Conservation (phyloP, 192 early-diverging fungal species). For the Umbelopsis vinacea region DNA sequence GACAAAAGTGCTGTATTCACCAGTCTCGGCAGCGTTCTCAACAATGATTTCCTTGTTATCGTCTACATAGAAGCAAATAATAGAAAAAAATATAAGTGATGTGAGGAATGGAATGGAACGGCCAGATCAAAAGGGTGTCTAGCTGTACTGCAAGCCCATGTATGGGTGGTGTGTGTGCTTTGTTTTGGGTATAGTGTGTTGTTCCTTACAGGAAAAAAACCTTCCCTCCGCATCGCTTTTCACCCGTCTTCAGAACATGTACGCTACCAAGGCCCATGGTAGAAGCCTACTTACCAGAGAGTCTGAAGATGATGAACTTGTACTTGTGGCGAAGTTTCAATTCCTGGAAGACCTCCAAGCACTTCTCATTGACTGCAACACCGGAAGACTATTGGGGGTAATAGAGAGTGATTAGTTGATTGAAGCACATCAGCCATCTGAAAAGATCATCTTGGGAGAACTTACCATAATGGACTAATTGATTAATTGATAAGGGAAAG, state of each 20-base stretch:
- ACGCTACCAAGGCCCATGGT: background rate
- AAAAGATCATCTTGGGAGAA: background rate
- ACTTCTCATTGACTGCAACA: conserved; percentile 66
- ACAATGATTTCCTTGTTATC: conserved; percentile 71
- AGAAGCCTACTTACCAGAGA: conserved; percentile 51
- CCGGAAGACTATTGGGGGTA: conserved; percentile 64
- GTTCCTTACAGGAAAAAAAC: too few species aligned
- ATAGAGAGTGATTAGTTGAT: conserved; percentile 19
- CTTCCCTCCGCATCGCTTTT: background rate
- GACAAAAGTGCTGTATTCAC: conserved; percentile 74
- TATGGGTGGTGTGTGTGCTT: background rate
- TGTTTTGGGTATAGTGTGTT: background rate
- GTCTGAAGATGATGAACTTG: conserved; percentile 84
- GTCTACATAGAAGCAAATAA: conserved; percentile 28
- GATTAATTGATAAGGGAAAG: conserved; percentile 19
- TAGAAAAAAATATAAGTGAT: background rate
- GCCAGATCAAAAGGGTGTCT: too few species aligned
- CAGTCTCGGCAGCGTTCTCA: conserved; percentile 53
- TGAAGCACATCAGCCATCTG: background rate
- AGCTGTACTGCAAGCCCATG: too few species aligned
- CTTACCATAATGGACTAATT: conserved; percentile 11
- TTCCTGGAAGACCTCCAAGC: conserved; percentile 67
- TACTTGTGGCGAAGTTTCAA: conserved; percentile 77
- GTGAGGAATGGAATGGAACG: background rate
- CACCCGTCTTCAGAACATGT: background rate